Conservation (phyloP, 164 flowering plant genomes). For the Platanus orientalis region DNA sequence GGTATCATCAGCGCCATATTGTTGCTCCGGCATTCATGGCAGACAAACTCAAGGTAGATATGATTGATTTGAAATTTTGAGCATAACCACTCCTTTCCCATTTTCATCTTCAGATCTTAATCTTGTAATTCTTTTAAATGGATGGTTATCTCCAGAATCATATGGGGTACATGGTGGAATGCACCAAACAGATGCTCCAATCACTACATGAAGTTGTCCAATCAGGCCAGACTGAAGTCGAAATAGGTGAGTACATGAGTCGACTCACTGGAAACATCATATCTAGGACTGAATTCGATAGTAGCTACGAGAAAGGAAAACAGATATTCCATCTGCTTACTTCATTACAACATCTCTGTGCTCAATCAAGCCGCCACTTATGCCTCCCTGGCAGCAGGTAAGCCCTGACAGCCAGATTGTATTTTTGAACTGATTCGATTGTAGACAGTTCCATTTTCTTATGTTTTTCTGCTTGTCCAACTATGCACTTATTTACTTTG, state of each 20-base stretch:
- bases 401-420: too few species aligned
- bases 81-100: too few species aligned
- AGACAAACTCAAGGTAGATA: conserved; percentile 69
- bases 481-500: not conserved
- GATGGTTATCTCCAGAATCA: conserved; percentile 24
- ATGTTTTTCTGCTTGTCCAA: not conserved
- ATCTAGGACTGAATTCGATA: conserved; percentile 70
- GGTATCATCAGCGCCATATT: conserved; percentile 88
- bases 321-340: conserved; percentile 66
- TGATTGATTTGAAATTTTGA: not conserved
- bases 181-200: conserved; percentile 57
- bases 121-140: not conserved
- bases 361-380: conserved; percentile 71
- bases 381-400: conserved; percentile 95
- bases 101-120: not conserved
- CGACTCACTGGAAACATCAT: conserved; percentile 82
- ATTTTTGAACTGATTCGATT: too few species aligned
- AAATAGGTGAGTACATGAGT: conserved; percentile 69
- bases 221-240: conserved; percentile 57
- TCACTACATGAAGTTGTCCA: conserved; percentile 35
- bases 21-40: conserved; percentile 84
- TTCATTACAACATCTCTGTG: conserved; percentile 54
- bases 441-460: conserved; percentile 3
- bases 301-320: conserved; percentile 80
- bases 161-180: conserved; percentile 79